Base-by-base conservation (phyloP, 768 basidiomycete species). In the Suillus lakei region DNA sequence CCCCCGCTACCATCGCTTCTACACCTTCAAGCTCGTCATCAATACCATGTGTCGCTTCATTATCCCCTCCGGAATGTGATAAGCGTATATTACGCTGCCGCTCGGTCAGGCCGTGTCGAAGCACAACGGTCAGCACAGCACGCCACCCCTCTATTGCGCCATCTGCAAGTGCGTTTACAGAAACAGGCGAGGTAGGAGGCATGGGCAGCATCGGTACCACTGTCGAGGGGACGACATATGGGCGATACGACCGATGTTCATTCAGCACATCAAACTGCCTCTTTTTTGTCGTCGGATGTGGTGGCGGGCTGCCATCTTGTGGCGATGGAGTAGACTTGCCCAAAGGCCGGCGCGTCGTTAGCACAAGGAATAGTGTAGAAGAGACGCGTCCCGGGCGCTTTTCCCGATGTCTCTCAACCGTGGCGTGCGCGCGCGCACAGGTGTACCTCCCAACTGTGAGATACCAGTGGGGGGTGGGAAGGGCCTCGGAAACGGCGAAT, bases 241-340 rank as follows among this genome's bases (percentile, higher is more conserved):
- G 93, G 69, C 93, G 95, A 69, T 91, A 93, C 3, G 91, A 90
- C 32, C 93, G 85, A 73, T 95, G 93, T 75, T 95, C 93, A 70
- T 88, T 90, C 55, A 93, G 75, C 43, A 94, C 72, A 73, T 95
- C 92, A 61, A 95, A 87, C 28, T 85, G 85, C 61, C 91, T 78
- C 48, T 72, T 70, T 61, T 65, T 73, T 6, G 74, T 63, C 12
- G 73, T 76, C 3, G 41, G 1, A 39, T n/a, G 38, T 15, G 76
- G 69, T 60, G 70, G 21, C 53, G 62, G 36, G 63, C 65, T 69
- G 66, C 63, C 68, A 60, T 51, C 55, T 46, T 21, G 65, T 48
- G 65, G 71, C 7, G 6, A 62, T 16, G 60, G 65, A 15, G 65
- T 9, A 23, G 58, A 51, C 30, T 64, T 2, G 87, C 85, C 92